These are phyloP conservation scores for Crassisporium funariophilum DNA, from an alignment of 768 basidiomycete species.

Conservation along the genomic window DNA sequence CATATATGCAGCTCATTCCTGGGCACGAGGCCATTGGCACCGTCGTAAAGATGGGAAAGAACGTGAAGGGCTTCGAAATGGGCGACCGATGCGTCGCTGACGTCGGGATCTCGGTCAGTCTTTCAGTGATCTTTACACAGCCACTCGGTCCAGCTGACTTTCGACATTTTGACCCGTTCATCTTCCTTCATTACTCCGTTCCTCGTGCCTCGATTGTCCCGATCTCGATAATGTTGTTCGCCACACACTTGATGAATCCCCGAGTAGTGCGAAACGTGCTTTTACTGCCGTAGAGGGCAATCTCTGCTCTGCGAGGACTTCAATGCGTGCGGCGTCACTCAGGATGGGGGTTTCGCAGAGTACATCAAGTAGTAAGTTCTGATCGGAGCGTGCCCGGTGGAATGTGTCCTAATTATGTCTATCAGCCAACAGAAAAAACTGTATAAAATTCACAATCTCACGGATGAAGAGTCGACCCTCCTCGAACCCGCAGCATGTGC, in stretches of 20 bases:
- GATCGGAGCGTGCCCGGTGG: neutral
- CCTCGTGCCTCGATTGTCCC: slow-evolving; percentile 3
- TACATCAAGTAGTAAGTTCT: slow-evolving; percentile 79
- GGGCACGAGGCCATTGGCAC: slow-evolving; percentile 61
- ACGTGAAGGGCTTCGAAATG: slow-evolving; percentile 72
- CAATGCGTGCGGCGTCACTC: slow-evolving; percentile 74
- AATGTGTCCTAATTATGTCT: slow-evolving; percentile 1
- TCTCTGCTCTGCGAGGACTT: slow-evolving; percentile 86
- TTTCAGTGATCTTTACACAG: slow-evolving; percentile 23
- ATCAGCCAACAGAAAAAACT: slow-evolving; percentile 61
- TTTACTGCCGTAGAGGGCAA: slow-evolving; percentile 86
- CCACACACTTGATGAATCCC: slow-evolving; percentile 1
- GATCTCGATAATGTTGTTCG: slow-evolving; percentile 8
- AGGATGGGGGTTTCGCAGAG: slow-evolving; percentile 88
- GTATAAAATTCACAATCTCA: slow-evolving; percentile 86
- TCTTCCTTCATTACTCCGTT: slow-evolving; percentile 1
- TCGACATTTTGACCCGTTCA: slow-evolving; percentile 3
- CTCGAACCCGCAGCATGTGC: slow-evolving; percentile 92
- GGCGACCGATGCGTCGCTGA: slow-evolving; percentile 89
- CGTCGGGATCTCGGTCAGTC: slow-evolving; percentile 59
- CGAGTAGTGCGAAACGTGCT: slow-evolving; percentile 76
- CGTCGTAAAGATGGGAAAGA: slow-evolving; percentile 74
- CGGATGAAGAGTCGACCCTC: slow-evolving; percentile 85
- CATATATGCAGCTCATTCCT: slow-evolving; percentile 47
- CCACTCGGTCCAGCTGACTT: too few species aligned